Conservation (phyloP, 2,329 filamentous ascomycete genomes). For the Phaeosphaeriaceae sp. region DNA sequence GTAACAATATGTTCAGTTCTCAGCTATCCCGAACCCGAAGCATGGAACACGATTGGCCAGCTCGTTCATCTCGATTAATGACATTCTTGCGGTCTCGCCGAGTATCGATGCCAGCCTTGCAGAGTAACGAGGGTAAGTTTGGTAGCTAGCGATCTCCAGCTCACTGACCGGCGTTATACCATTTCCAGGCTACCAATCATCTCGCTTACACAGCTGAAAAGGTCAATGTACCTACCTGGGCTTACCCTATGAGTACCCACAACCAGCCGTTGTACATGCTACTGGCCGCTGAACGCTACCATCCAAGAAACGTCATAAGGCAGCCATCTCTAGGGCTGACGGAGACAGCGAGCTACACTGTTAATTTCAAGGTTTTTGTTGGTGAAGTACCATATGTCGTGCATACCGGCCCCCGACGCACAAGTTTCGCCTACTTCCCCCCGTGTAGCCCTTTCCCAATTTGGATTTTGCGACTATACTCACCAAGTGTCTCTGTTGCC, state of each 20-base stretch:
- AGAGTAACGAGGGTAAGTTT: background rate
- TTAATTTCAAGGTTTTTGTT: background rate
- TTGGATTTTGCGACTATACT: background rate
- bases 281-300: background rate
- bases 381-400: background rate
- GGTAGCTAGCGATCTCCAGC: constrained; percentile 36
- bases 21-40: background rate
- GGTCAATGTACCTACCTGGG: background rate
- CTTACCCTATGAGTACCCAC: background rate
- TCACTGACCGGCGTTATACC: constrained; percentile 21
- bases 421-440: background rate
- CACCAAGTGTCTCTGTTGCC: background rate
- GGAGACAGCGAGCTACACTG: background rate
- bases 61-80: background rate
- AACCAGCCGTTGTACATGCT: background rate
- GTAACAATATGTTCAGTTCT: background rate
- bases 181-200: constrained; percentile 14
- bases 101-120: background rate
- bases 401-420: background rate
- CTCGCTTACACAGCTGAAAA: background rate
- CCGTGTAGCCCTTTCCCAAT: background rate
- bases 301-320: background rate
- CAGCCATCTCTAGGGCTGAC: background rate
- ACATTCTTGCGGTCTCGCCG: background rate
- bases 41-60: background rate